Percentiles rank a stretch among this genome's conserved stretches.
phyloP scores from a whole-genome alignment of 208 protist genomes.

The Leishmania gerbilli region DNA sequence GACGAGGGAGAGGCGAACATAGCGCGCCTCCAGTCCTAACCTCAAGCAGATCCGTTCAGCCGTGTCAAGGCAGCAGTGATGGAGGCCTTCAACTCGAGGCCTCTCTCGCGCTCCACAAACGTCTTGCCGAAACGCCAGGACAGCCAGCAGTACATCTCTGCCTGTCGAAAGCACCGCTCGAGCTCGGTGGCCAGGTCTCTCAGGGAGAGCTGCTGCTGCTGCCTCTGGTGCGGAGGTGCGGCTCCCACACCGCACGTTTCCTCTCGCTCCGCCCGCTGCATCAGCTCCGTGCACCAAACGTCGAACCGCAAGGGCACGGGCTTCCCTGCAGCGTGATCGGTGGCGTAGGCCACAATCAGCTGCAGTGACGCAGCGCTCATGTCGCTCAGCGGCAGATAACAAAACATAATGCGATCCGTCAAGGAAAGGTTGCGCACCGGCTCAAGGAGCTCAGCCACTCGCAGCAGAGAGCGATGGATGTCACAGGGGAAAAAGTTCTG shows the following conservation, averaged over 20 bases:
- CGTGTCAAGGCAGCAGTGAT: constrained; percentile 38
- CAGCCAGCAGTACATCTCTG: constrained; percentile 89
- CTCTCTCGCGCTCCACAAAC: constrained; percentile 60
- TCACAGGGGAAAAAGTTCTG: constrained; percentile 77
- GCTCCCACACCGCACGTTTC: neutral
- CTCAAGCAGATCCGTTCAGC: constrained; percentile 4
- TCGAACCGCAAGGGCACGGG: constrained; percentile 55
- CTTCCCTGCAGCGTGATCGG: constrained; percentile 45
- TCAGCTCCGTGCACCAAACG: constrained; percentile 25
- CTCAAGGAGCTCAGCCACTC: constrained; percentile 62
- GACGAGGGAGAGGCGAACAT: neutral
- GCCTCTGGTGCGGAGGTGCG: neutral
- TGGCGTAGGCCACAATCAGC: constrained; percentile 55
- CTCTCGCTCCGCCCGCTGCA: neutral
- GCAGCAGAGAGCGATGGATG: constrained; percentile 66
- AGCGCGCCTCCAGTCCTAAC: neutral
- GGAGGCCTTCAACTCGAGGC: constrained; percentile 41
- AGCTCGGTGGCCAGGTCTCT: constrained; percentile 20
- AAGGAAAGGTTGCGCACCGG: constrained; percentile 46
- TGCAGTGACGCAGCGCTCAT: constrained; percentile 40
- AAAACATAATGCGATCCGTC: constrained; percentile 74
- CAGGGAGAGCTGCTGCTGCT: neutral
- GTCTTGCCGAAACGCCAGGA: constrained; percentile 82
- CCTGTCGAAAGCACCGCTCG: constrained; percentile 59
- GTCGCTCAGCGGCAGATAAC: constrained; percentile 75